Conservation (phyloP, 306 rosid genomes). For the Purshia tridentata region DNA sequence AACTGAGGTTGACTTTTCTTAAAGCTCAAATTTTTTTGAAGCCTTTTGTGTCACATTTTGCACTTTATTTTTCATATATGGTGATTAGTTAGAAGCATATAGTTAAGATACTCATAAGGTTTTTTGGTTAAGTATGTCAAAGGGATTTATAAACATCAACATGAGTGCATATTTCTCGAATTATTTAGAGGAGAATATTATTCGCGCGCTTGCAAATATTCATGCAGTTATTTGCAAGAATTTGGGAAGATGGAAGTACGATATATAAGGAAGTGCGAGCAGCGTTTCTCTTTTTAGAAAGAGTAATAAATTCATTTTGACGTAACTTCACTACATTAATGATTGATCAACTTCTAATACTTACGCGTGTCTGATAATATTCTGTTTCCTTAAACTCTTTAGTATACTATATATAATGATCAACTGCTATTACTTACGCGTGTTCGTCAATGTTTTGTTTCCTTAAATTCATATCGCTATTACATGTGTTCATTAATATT, state of each 20-base stretch:
- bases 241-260: background rate
- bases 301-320: too few relatives aligned
- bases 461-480: background rate
- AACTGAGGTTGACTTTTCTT: background rate
- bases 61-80: background rate
- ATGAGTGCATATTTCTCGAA: background rate
- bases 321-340: background rate
- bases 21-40: background rate
- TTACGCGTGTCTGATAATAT: background rate
- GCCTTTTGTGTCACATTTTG: background rate
- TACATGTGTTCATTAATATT: background rate
- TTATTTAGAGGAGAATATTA: background rate
- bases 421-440: background rate
- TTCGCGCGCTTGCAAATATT: background rate
- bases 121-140: background rate
- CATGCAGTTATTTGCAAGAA: background rate
- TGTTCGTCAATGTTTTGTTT: background rate
- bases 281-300: background rate
- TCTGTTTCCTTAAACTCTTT: background rate
- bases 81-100: background rate
- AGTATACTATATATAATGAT: background rate
- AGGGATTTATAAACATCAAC: background rate
- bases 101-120: background rate
- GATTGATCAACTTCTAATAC: background rate
- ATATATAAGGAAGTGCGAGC: background rate